Base-by-base conservation (phyloP, 352 stramenopile species). In the Pythium grandisporangium region DNA sequence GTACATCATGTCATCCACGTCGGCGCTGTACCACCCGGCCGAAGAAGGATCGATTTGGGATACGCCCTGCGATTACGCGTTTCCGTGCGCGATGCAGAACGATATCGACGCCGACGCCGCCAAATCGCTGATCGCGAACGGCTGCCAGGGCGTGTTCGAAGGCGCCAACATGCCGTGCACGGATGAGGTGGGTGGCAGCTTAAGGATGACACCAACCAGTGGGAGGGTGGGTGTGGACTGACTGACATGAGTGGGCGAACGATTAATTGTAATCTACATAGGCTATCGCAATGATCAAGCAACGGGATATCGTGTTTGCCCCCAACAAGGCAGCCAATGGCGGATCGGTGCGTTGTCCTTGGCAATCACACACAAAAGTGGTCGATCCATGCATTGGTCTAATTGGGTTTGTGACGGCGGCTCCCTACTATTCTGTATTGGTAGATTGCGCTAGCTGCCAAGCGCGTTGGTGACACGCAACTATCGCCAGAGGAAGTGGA, bases 71-170 rank as follows among this genome's bases (percentile, higher is more conserved):
- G 96, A 99, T 66, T 85, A 98, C 50, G 93, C 85, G 41, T 98
- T 99, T 55, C 91, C 95, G 25, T 98, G 92, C 56, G 94, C 91
- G n/a, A 88, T 85, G 25, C 88, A 97, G 63, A 92, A 97, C 56
- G 81, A 96, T 38, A 80, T 99, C 48, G 73, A 91, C 50, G 71
- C 65, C 37, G 79, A 82, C 8, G 58, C 58, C 12, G 61, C 78
- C 36, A 80, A 81, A 44, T 50, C 76, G 47, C 68, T 93, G 0
- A 63, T 95, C 52, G 85, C 90, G 66, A 95, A 91, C 54, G 82
- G 82, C 42, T 93, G 79, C 67, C 83, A 91, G 60, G 82, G 80
- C 29, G 62, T 95, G 36, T 93, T 95, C 36, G 82, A 95, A 59
- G 80, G 80, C 27, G 78, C 80, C 37, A 88, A 92, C 56, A 79